Evolutionary conservation across 495 filamentous ascomycete genomes (phyloP), one percentile per base, ranked within the genome.

Genomic region (Neurospora discreta): DNA sequence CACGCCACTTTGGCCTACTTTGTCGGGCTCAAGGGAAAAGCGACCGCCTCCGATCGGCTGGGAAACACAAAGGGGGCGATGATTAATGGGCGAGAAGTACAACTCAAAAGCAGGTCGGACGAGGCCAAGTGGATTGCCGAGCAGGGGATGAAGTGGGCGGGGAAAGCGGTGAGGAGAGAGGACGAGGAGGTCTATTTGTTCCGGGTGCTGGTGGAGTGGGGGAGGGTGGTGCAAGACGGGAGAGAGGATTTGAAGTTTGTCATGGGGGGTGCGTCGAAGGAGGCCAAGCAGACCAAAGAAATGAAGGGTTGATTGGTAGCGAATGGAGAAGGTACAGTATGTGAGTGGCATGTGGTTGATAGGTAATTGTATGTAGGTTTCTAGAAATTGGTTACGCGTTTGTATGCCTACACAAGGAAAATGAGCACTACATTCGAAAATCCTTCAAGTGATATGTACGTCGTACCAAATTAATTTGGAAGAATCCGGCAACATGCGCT

Each of bases 111-210:
- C 5, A 72, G 78, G n/a, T 18, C 23, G 46, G 80, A 79, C 8
- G 84, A 87, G 67, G 84, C 75, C 9, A 77, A 80, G 72, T 84
- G 79, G 84, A 93, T 96, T 73, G 90, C 91, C 16, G 86, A 90
- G 68, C 78, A 89, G 74, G 91, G 92, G 3, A 81, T 83, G 42
- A 82, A 85, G 71, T 94, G 91, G 91, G 87, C 88, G 1, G 80
- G 80, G 3, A 86, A 83, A 72, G 91, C 89, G 10, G 72, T 95
- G 42, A 83, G 92, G 76, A 89, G 87, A 73, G 91, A 94, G 81
- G 93, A 96, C 77, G 93, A 91, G 89, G 89, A 93, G 79, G 86
- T 94, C 38, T 96, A 95, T 76, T 84, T 94, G 76, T 95, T 93
- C 79, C 81, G 93, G 65, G 76, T 96, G 72, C 77, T 94, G 71